Conservation (phyloP, 129 eudicot genomes). For the Smallanthus sonchifolius region DNA sequence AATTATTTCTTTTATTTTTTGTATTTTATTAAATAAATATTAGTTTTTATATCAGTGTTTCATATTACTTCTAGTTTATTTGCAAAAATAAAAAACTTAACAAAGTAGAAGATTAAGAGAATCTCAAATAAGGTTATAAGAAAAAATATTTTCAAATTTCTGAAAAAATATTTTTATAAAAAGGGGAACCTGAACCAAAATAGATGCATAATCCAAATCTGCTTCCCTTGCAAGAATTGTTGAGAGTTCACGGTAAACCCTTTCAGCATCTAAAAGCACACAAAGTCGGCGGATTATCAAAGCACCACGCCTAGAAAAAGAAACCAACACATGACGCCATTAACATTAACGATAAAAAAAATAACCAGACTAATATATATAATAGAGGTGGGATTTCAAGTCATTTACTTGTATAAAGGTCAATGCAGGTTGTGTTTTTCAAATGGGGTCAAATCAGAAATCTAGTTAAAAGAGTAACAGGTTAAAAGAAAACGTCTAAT, state of each 20-base stretch:
- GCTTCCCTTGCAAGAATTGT: constrained; percentile 72
- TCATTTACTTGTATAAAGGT: background rate
- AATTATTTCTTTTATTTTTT: background rate
- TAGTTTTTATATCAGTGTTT: background rate
- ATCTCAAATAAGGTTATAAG: background rate
- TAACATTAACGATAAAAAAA: background rate
- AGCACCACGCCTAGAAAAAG: constrained; percentile 69
- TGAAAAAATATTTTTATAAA: background rate
- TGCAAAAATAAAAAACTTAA: background rate
- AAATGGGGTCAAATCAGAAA: background rate
- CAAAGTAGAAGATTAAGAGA: background rate
- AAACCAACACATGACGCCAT: background rate
- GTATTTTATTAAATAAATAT: background rate
- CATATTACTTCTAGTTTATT: background rate
- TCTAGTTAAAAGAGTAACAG: background rate
- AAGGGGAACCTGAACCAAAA: constrained; percentile 75
- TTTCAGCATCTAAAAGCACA: constrained; percentile 89
- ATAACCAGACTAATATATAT: background rate
- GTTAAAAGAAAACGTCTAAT: background rate
- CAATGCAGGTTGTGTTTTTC: background rate
- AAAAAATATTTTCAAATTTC: background rate
- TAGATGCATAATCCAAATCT: constrained; percentile 82
- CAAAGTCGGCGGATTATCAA: constrained; percentile 88
- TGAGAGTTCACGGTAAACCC: constrained; percentile 78
- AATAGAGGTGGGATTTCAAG: background rate